Conservation (phyloP, 345 rosid genomes). For the Fremontodendron californicum region DNA sequence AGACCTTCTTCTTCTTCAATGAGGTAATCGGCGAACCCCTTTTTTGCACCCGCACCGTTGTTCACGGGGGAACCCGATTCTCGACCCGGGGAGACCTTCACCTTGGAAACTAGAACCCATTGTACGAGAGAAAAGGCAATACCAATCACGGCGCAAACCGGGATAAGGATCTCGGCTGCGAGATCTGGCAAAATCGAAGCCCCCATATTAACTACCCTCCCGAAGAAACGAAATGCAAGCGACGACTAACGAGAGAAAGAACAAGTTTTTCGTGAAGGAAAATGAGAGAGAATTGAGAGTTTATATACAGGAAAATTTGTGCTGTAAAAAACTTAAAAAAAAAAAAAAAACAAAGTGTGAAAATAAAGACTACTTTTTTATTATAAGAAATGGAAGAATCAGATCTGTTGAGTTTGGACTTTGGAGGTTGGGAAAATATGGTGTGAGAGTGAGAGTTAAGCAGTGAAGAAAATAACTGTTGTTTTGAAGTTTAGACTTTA, state of each 20-base stretch:
- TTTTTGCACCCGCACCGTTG: conserved; percentile 35
- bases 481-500: no score
- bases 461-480: neutral
- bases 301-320: conserved; percentile 1
- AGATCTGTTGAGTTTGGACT: neutral
- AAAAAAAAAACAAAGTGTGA: neutral
- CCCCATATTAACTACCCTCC: conserved; percentile 26
- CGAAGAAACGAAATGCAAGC: neutral
- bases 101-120: conserved; percentile 71
- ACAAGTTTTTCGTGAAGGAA: neutral
- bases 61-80: neutral
- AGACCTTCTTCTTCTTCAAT: conserved; percentile 94
- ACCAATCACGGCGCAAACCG: conserved; percentile 29
- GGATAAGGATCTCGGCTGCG: conserved; percentile 70
- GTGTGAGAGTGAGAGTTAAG: neutral
- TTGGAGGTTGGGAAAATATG: neutral
- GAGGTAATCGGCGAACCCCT: conserved; percentile 57
- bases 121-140: conserved; percentile 59
- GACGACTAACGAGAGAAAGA: neutral
- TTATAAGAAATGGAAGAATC: neutral
- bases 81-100: conserved; percentile 44
- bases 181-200: conserved; percentile 59
- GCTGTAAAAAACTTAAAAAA: neutral
- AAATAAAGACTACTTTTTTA: neutral
- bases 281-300: neutral